Base-by-base conservation (phyloP, 164 flowering plant species). In the Aristolochia fimbriata region DNA sequence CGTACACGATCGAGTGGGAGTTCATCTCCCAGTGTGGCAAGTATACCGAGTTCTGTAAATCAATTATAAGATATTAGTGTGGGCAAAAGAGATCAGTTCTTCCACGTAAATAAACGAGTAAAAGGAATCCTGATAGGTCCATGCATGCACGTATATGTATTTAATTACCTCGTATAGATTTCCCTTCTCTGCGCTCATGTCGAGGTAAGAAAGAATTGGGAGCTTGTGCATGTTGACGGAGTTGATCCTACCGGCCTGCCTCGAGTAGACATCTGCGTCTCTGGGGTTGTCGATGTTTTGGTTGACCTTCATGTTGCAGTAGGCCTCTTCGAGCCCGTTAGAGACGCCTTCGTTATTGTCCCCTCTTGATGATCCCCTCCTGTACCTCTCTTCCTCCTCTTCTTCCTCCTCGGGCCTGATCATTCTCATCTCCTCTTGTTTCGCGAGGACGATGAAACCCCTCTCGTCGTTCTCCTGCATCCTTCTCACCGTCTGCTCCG, bases 111-210 rank as follows among this genome's bases (percentile, higher is more conserved):
- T n/a, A n/a, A n/a, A n/a, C n/a, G n/a, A n/a, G n/a, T n/a, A n/a
- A n/a, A n/a, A n/a, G n/a, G n/a, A n/a, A n/a, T n/a, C n/a, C n/a
- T n/a, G n/a, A n/a, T n/a, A n/a, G n/a, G n/a, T n/a, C n/a, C n/a
- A n/a, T n/a, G n/a, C n/a, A n/a, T n/a, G n/a, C n/a, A n/a, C n/a
- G n/a, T n/a, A 27, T 27, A 31, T 46, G 9, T 46, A 24, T 11
- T 20, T 47, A 30, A n/a, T n/a, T 74, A 74, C 81, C 71, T 65
- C 72, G 64, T 37, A 59, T 24, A 78, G 78, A 4, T 41, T 16
- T 15, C 75, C 82, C 58, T 69, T 78, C 71, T 76, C 76, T 0
- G 77, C 79, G 47, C 84, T 78, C 73, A 81, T 56, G 65, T 63
- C 77, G 27, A 77, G 6, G 67, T 7, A 45, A 23, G 22, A 2